phyloP scores from a whole-genome alignment of 2,329 filamentous ascomycete species.

The Xylariaceae sp. region DNA sequence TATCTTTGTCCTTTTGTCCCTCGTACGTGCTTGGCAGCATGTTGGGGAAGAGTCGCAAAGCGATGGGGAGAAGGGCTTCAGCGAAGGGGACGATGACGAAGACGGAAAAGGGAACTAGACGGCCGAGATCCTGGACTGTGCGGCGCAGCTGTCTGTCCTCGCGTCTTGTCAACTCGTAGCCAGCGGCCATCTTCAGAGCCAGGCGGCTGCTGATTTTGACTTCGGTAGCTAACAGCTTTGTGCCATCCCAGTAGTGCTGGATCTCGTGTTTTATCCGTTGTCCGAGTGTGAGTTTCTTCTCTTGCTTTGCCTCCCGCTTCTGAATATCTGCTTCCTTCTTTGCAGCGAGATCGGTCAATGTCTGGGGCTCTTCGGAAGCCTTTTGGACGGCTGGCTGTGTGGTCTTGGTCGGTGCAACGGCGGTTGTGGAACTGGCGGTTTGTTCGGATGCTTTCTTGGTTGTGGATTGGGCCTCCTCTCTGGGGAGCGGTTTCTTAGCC shows the following conservation, averaged over 20 bases:
- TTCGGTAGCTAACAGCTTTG: slow-evolving; percentile 88
- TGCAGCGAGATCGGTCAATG: slow-evolving; percentile 58
- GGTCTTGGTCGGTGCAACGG: slow-evolving; percentile 20
- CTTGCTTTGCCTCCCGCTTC: slow-evolving; percentile 66
- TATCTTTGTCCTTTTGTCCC: slow-evolving; percentile 82
- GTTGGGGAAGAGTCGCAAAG: slow-evolving; percentile 93
- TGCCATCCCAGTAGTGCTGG: slow-evolving; percentile 97
- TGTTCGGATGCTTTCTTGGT: slow-evolving; percentile 33
- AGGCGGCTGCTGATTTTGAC: slow-evolving; percentile 88
- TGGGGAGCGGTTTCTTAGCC: slow-evolving; percentile 77
- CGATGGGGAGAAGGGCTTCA: slow-evolving; percentile 85
- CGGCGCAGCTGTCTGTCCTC: slow-evolving; percentile 90
- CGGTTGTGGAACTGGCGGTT: slow-evolving; percentile 28
- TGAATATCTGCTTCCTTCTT: slow-evolving; percentile 59
- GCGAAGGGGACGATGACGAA: slow-evolving; percentile 97
- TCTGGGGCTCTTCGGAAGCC: slow-evolving; percentile 37
- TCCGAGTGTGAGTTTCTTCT: slow-evolving; percentile 81
- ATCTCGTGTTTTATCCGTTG: slow-evolving; percentile 94
- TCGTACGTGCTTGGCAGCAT: slow-evolving; percentile 97
- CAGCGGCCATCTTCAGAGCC: slow-evolving; percentile 94
- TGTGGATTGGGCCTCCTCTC: slow-evolving; percentile 41
- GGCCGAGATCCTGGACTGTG: slow-evolving; percentile 89
- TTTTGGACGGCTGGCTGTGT: slow-evolving; percentile 28
- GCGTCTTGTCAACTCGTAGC: slow-evolving; percentile 91
- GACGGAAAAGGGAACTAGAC: slow-evolving; percentile 90